phyloP scores from a whole-genome alignment of 2,329 filamentous ascomycete genomes.

The Rhinocladiella mackenziei region DNA sequence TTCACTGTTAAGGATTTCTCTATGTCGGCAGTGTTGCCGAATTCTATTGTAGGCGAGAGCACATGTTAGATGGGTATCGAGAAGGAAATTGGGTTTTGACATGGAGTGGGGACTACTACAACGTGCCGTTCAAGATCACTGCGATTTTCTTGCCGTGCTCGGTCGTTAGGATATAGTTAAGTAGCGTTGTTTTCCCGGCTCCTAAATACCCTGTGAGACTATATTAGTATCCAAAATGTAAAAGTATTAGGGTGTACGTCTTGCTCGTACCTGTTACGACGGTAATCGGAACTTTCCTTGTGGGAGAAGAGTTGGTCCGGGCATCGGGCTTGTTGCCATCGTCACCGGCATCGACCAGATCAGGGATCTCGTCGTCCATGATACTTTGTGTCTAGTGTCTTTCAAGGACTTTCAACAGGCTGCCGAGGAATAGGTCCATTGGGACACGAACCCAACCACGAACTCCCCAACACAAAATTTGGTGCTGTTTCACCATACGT shows the following conservation, averaged over 20 bases:
- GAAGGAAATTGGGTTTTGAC: too few relatives aligned
- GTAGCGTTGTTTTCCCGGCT: conserved; percentile 87
- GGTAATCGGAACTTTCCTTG: conserved; percentile 47
- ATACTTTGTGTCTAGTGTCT: too few relatives aligned
- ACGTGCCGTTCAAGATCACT: conserved; percentile 84
- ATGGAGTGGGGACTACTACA: background rate
- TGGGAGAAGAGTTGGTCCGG: conserved; percentile 24
- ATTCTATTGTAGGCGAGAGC: conserved; percentile 54
- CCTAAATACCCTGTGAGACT: conserved; percentile 79
- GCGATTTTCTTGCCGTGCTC: conserved; percentile 97
- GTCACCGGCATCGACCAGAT: conserved; percentile 39
- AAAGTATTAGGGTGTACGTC: background rate
- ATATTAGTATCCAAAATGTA: too few relatives aligned
- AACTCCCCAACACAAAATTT: too few relatives aligned
- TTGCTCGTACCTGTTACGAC: conserved; percentile 45
- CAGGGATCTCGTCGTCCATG: conserved; percentile 42
- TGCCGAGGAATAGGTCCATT: background rate
- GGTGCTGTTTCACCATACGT: too few relatives aligned
- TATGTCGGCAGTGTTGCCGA: conserved; percentile 84
- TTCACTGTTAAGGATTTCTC: conserved; percentile 93
- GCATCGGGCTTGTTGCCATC: conserved; percentile 14
- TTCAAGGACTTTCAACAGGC: too few relatives aligned
- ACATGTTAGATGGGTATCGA: background rate
- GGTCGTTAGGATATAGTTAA: conserved; percentile 94
- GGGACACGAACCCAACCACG: background rate